A percentile compares a stretch with the other conserved stretches of the same genome.
These are phyloP conservation scores for Eucalyptus regnans DNA, from an alignment of 345 rosid genomes.

Conservation along the genomic window DNA sequence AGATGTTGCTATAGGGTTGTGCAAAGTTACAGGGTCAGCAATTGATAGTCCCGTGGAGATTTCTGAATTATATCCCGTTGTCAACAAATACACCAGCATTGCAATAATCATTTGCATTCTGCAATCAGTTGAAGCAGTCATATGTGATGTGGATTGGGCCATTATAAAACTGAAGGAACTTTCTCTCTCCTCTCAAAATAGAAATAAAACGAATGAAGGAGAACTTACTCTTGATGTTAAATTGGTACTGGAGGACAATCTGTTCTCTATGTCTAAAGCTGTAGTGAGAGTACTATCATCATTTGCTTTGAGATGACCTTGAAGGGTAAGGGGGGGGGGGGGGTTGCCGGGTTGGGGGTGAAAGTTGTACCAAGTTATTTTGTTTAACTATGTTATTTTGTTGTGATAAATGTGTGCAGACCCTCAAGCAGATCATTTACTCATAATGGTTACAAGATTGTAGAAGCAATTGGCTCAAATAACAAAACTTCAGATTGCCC, in stretches of 20 bases:
- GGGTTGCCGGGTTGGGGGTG: not conserved
- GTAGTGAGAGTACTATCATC: slow-evolving; percentile 47
- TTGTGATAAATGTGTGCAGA: slow-evolving; percentile 25
- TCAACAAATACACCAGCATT: slow-evolving; percentile 38
- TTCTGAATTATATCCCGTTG: slow-evolving; percentile 31
- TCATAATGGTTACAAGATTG: slow-evolving; percentile 41
- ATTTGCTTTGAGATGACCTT: slow-evolving; percentile 56
- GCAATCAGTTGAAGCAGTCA: slow-evolving; percentile 37
- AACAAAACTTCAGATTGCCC: slow-evolving; percentile 59
- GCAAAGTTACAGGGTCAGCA: slow-evolving; percentile 22
- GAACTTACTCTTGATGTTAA: slow-evolving; percentile 15
- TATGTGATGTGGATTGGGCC: slow-evolving; percentile 58
- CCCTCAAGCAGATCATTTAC: slow-evolving; percentile 52
- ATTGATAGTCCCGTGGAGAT: slow-evolving; percentile 1
- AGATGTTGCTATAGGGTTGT: slow-evolving; percentile 36
- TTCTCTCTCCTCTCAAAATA: slow-evolving; percentile 21
- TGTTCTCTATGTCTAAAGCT: slow-evolving; percentile 47
- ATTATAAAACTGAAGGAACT: slow-evolving; percentile 39
- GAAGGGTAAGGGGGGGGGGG: slow-evolving; percentile 43
- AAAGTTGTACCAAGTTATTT: not conserved
- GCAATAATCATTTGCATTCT: slow-evolving; percentile 38
- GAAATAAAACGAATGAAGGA: slow-evolving; percentile 10
- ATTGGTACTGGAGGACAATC: slow-evolving; percentile 35
- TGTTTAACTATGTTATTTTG: not conserved
- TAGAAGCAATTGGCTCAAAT: slow-evolving; percentile 78